Evolutionary conservation across 1,139 yeast species (phyloP).

Genomic region (Geotrichum fermentans): DNA sequence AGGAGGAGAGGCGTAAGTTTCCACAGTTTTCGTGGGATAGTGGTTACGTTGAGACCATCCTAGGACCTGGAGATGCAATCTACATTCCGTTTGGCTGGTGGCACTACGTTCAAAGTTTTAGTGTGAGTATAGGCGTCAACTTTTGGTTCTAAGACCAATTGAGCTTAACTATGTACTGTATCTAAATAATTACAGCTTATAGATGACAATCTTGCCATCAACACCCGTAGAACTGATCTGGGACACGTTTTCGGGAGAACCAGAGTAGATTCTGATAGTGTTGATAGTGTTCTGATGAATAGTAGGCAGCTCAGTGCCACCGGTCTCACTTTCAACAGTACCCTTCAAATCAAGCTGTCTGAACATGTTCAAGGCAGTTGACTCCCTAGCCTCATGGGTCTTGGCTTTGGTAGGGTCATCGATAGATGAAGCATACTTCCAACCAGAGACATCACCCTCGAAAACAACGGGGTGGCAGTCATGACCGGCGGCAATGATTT

Average conservation of each 20-base stretch:
- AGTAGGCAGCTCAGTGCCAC: slow-evolving; percentile 56
- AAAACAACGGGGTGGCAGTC: slow-evolving; percentile 88
- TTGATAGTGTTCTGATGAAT: slow-evolving; percentile 90
- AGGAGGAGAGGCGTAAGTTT: slow-evolving; percentile 20
- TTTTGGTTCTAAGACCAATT: slow-evolving; percentile 29
- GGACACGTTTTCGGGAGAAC: slow-evolving; percentile 42
- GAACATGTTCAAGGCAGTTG: slow-evolving; percentile 90
- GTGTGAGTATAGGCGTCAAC: slow-evolving; percentile 28
- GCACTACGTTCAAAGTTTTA: slow-evolving; percentile 29
- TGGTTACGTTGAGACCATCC: slow-evolving; percentile 25
- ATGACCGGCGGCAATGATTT: slow-evolving; percentile 84
- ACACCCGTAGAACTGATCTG: slow-evolving; percentile 71
- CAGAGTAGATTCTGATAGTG: slow-evolving; percentile 50
- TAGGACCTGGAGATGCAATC: slow-evolving; percentile 31
- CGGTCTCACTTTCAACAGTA: slow-evolving; percentile 50
- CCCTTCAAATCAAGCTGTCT: slow-evolving; percentile 95
- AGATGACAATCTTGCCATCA: slow-evolving; percentile 86
- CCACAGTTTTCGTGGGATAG: slow-evolving; percentile 28
- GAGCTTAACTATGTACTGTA: background rate
- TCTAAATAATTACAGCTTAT: slow-evolving; percentile 12
- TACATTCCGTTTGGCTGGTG: slow-evolving; percentile 32
- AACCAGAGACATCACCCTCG: slow-evolving; percentile 61
- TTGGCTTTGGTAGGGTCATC: slow-evolving; percentile 54
- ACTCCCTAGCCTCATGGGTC: slow-evolving; percentile 54
- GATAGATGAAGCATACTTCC: slow-evolving; percentile 62